phyloP scores from a whole-genome alignment of 768 basidiomycete genomes.

The Suillus brevipes region DNA sequence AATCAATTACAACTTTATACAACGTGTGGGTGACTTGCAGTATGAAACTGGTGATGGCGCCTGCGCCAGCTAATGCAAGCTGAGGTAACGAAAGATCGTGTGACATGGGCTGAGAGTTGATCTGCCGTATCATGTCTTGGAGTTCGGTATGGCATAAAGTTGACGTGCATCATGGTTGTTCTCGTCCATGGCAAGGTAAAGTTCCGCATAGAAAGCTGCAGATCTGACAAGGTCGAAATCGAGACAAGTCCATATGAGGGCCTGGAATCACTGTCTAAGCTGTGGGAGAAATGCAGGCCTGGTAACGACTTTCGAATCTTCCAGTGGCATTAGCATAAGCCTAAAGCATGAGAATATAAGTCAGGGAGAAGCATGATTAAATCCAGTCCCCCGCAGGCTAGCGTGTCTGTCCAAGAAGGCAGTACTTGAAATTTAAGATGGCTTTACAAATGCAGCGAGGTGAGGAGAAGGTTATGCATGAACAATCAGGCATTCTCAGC shows the following conservation, averaged over 20 bases:
- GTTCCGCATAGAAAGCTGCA: constrained; percentile 87
- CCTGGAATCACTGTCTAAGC: constrained; percentile 67
- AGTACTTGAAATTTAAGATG: constrained; percentile 1
- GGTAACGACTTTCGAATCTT: constrained; percentile 36
- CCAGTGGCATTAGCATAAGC: constrained; percentile 54
- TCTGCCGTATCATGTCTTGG: constrained; percentile 57
- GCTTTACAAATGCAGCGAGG: constrained; percentile 19
- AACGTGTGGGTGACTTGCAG: constrained; percentile 51
- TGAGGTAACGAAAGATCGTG: constrained; percentile 62
- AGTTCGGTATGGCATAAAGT: constrained; percentile 82
- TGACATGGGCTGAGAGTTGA: constrained; percentile 34
- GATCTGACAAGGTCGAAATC: too few species aligned
- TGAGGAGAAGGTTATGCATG: constrained; percentile 45
- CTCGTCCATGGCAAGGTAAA: constrained; percentile 72
- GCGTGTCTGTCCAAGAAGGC: constrained; percentile 12
- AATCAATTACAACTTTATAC: background rate
- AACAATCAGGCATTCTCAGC: constrained; percentile 91
- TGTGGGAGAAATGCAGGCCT: constrained; percentile 48
- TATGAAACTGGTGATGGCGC: constrained; percentile 81
- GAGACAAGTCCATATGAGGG: constrained; percentile 80
- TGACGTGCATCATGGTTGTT: constrained; percentile 79
- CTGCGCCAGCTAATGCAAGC: constrained; percentile 82
- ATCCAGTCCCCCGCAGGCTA: constrained; percentile 4
- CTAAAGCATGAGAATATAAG: constrained; percentile 33
- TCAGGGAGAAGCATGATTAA: constrained; percentile 18